Evolutionary conservation across 345 rosid species (phyloP), one percentile per base, ranked within the genome.

Genomic region (Citrus cavaleriei): DNA sequence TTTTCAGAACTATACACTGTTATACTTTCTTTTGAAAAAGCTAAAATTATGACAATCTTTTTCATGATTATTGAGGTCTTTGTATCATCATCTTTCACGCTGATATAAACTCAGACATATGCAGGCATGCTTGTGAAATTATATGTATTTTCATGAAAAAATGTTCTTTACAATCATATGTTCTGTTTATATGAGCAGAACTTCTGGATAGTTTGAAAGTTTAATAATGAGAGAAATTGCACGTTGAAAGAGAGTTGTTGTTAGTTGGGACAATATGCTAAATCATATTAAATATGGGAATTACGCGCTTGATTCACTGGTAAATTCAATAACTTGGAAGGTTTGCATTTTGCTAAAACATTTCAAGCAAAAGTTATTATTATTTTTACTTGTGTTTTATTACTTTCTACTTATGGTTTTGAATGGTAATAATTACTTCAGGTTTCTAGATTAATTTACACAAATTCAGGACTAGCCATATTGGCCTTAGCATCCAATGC

Each of bases 401-500:
- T 37, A 37, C 14, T 68, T 35, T 76, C 68, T 27, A 30, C 61
- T 21, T 35, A 28, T 42, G 5, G 66, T 67, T 70, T 78, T 55
- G 28, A 63, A 22, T 82, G 73, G 6, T 83, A 77, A 70, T 70
- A 10, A 75, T 64, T 37, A 21, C 83, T 81, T 63, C 92, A 94
- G 97, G 90, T 93, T 70, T 82, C 92, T 61, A 89, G 93, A 76
- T 85, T 94, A 79, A 91, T 86, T 65, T 94, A 93, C 79, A 90
- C 96, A 82, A 93, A 93, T 83, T 88, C 96, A 64, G 98, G 97
- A 58, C 77, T 79, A 57, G 92, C 96, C 58, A 84, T 93, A 70
- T 85, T 93, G 85, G 98, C 95, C 57, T 89, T 94, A 83, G 88
- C 93, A 54, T 90, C 94, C 77, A 94, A 92, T 86, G 98, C 97